Evolutionary conservation across 1,284 basidiomycete species (phyloP).

Genomic region (Boletus mariae): DNA sequence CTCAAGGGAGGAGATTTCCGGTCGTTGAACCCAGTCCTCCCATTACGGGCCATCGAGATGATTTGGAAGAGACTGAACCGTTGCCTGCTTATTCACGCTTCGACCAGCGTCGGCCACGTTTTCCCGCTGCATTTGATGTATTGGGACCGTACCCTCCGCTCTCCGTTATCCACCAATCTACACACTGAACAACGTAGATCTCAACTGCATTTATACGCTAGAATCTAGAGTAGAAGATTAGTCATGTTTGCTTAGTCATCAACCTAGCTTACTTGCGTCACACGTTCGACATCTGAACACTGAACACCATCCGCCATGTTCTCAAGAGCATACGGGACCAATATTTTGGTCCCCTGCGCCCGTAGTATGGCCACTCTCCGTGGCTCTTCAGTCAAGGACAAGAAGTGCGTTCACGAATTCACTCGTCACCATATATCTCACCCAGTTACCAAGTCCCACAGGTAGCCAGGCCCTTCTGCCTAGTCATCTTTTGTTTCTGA

Average conservation of each 20-base stretch:
- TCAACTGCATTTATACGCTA: neutral
- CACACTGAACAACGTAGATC: neutral
- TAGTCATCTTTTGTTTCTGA: conserved; percentile 6
- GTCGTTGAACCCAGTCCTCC: conserved; percentile 4
- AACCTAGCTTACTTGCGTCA: neutral
- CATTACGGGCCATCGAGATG: neutral
- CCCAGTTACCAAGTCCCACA: conserved; percentile 26
- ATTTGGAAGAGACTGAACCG: conserved; percentile 12
- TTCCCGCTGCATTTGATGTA: conserved; percentile 13
- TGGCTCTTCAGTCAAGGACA: conserved; percentile 12
- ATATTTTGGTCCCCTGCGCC: neutral
- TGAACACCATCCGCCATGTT: conserved; percentile 18
- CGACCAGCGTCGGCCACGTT: conserved; percentile 16
- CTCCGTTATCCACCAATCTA: conserved; percentile 11
- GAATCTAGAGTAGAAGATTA: neutral
- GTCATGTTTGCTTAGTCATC: conserved; percentile 18
- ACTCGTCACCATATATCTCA: conserved; percentile 10
- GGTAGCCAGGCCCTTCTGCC: conserved; percentile 12
- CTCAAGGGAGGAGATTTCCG: neutral
- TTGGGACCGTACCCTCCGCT: conserved; percentile 31
- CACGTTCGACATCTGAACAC: neutral
- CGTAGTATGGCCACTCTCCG: conserved; percentile 27
- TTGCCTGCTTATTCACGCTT: conserved; percentile 27
- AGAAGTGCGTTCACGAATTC: conserved; percentile 17
- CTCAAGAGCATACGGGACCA: conserved; percentile 3